Base-by-base conservation (phyloP, 1,284 basidiomycete species). In the Ceratobasidium sp. region DNA sequence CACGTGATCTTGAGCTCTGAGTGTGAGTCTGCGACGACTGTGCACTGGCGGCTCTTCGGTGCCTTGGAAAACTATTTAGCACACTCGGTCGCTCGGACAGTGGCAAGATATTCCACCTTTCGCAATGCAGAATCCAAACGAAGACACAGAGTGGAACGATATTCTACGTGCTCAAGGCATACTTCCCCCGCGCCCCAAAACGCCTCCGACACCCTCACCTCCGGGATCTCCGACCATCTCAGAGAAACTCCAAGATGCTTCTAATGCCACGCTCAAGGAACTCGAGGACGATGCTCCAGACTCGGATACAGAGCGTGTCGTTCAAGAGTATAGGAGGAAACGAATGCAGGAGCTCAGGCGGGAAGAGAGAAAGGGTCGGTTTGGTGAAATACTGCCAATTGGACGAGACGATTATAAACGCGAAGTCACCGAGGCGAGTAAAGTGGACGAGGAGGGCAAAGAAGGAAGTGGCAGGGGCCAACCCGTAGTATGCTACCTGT, bases 101-200 rank as follows among this genome's bases (percentile, higher is more conserved):
- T 68, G 23, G 30, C 44, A 16, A 41, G n/a, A 59, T n/a, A 73
- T 18, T 27, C 30, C 3, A 85, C 84, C 83, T 80, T 83, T 18
- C 54, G 57, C 79, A 5, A 79, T 79, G 55, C 77, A 79, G 44
- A 94, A 96, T 83, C 89, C 93, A 8, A 89, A 96, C 88, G 93
- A 96, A 86, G 96, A 97, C 84, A 96, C 96, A 0, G 96, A 97
- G 88, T 97, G 96, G 85, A 97, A 98, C 85, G 96, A 97, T 83
- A 94, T 94, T 44, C 90, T 98, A 10, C 94, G 96, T 77, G 94
- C 95, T 82, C 91, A 96, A 82, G 96, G 96, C 52, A 97, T 98
- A 82, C 86, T 98, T 27, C 95, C 96, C 6, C 93, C 93, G 0
- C 90, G 89, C 77, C 89, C 90, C 71, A 85, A 89, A 8, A 87